Evolutionary conservation across 768 basidiomycete genomes (phyloP).

Genomic region (Chlorophyllum brunneum): DNA sequence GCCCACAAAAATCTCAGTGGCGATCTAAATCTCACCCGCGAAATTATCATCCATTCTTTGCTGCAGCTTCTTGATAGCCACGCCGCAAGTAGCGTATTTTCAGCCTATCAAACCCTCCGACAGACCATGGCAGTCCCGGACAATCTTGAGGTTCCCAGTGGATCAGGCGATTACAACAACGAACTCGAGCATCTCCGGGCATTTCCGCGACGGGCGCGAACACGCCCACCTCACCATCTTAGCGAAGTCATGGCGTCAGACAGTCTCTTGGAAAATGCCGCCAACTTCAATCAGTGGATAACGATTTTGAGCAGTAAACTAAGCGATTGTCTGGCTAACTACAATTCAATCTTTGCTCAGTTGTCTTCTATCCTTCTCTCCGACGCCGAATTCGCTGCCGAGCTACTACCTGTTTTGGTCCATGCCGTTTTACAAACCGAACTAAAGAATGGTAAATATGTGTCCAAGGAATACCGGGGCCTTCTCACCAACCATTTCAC

Average conservation of each 20-base stretch:
- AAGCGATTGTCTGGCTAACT: constrained; percentile 49
- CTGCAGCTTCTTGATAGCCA: constrained; percentile 56
- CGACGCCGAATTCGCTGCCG: constrained; percentile 56
- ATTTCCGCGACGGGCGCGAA: constrained; percentile 35
- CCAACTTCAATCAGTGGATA: constrained; percentile 63
- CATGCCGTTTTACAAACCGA: constrained; percentile 54
- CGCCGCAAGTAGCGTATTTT: constrained; percentile 42
- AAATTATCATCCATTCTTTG: constrained; percentile 49
- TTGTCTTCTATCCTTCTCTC: constrained; percentile 54
- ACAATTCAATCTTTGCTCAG: constrained; percentile 65
- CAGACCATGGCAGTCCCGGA: constrained; percentile 42
- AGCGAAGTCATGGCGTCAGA: constrained; percentile 31
- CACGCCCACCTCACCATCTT: constrained; percentile 32
- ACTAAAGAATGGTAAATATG: constrained; percentile 15
- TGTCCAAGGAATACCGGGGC: constrained; percentile 19
- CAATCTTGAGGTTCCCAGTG: constrained; percentile 23
- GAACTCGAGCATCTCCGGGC: constrained; percentile 47
- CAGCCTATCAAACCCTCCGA: constrained; percentile 66
- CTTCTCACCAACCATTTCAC: constrained; percentile 56
- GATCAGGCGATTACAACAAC: constrained; percentile 34
- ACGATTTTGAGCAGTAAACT: constrained; percentile 52
- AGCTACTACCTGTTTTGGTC: constrained; percentile 72
- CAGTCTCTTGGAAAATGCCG: constrained; percentile 32
- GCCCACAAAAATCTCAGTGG: constrained; percentile 13
- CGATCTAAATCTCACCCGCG: constrained; percentile 31